Conservation (phyloP, 441 rosid genomes). For the Populus hybrid region DNA sequence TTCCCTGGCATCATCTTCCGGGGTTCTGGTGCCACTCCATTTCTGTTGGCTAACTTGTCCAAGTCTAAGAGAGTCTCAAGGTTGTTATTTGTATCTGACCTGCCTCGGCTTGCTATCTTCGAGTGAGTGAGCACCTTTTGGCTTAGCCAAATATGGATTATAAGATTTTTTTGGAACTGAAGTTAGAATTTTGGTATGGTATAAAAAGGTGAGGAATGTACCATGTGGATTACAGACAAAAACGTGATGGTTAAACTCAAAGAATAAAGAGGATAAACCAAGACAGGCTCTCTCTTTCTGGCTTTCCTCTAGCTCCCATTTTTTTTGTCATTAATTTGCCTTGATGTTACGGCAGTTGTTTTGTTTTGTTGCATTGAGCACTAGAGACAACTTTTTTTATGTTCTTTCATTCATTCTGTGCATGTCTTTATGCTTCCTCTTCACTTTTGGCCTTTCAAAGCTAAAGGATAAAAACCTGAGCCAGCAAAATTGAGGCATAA, state of each 20-base stretch:
- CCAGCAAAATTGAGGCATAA: too few relatives aligned
- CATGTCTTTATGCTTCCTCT: too few relatives aligned
- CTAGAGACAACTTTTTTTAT: too few relatives aligned
- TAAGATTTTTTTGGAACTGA: background rate
- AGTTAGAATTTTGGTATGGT: background rate
- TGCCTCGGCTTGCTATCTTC: slow-evolving; percentile 24
- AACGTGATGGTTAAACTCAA: slow-evolving; percentile 8
- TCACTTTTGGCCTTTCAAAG: too few relatives aligned
- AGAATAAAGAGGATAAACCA: slow-evolving; percentile 5
- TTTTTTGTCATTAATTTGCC: slow-evolving; percentile 25
- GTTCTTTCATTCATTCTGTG: too few relatives aligned
- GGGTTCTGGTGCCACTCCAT: background rate
- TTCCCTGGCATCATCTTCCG: slow-evolving; percentile 40
- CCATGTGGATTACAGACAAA: slow-evolving; percentile 4
- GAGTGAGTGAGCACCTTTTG: background rate
- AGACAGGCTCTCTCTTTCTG: background rate
- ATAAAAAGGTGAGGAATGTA: slow-evolving; percentile 4
- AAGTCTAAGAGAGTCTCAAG: slow-evolving; percentile 49
- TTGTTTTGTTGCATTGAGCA: too few relatives aligned
- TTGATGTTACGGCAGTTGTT: slow-evolving; percentile 14
- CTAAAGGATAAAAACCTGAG: too few relatives aligned
- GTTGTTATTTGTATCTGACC: slow-evolving; percentile 23
- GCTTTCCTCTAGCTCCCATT: slow-evolving; percentile 1
- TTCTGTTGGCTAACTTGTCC: slow-evolving; percentile 25
- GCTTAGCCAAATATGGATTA: background rate